Conservation (phyloP, 805 yeast species). For the Wickerhamomyces bovis region DNA sequence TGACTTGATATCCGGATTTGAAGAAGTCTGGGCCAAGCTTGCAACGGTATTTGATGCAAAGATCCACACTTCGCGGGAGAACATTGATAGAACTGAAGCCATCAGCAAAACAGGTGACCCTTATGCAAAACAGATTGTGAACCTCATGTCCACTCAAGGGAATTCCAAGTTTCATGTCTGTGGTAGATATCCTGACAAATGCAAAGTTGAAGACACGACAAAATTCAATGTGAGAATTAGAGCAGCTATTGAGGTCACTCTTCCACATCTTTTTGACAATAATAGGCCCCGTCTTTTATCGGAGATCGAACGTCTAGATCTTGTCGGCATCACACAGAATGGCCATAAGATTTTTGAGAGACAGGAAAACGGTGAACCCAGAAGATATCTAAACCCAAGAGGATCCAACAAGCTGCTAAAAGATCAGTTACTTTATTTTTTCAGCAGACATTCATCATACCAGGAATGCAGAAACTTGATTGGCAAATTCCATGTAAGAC, state of each 20-base stretch:
- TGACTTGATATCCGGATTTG: conserved; percentile 44
- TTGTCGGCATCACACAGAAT: conserved; percentile 7
- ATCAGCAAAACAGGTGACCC: conserved; percentile 6
- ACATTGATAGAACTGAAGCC: conserved; percentile 17
- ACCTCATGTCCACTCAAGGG: neutral
- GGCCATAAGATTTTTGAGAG: conserved; percentile 23
- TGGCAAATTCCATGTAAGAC: conserved; percentile 30
- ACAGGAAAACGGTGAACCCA: conserved; percentile 4
- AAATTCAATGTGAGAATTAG: conserved; percentile 25
- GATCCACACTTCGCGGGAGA: conserved; percentile 28
- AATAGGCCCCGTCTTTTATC: conserved; percentile 4
- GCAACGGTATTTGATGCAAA: conserved; percentile 19
- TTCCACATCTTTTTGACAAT: conserved; percentile 2
- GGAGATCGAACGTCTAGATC: conserved; percentile 20
- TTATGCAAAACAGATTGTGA: neutral
- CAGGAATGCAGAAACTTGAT: conserved; percentile 33
- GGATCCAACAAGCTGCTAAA: conserved; percentile 29
- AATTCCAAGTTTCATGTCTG: conserved; percentile 12
- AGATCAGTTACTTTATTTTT: conserved; percentile 31
- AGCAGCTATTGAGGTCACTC: conserved; percentile 33
- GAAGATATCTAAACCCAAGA: conserved; percentile 26
- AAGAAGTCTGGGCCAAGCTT: conserved; percentile 43
- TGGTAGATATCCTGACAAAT: conserved; percentile 8
- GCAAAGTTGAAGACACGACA: neutral
- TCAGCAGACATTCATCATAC: conserved; percentile 44